Evolutionary conservation across 164 flowering plant species (phyloP).

Genomic region (Sextonia rubra): DNA sequence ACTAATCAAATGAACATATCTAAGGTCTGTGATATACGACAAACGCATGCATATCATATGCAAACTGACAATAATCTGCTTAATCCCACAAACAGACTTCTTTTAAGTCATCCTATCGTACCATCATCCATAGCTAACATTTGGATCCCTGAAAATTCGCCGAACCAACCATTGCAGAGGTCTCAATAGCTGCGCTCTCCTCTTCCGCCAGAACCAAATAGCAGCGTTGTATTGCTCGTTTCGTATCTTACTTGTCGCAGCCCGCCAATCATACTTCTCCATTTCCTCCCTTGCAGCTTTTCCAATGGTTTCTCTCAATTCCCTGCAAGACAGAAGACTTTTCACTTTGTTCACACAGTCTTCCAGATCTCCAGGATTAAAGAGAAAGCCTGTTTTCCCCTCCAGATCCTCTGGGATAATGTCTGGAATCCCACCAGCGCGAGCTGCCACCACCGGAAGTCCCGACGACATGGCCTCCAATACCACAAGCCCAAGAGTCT

Average conservation of each 20-base stretch:
- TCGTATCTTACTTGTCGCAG: slow-evolving; percentile 76
- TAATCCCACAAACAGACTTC: not conserved
- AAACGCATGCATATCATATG: not conserved
- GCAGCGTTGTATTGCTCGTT: slow-evolving; percentile 94
- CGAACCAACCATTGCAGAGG: slow-evolving; percentile 70
- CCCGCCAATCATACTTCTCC: slow-evolving; percentile 94
- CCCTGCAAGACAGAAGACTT: slow-evolving; percentile 45
- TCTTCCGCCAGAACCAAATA: slow-evolving; percentile 95
- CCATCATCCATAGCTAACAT: slow-evolving; percentile 37
- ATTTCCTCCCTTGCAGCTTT: slow-evolving; percentile 79
- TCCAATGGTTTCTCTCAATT: slow-evolving; percentile 69
- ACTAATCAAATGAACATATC: not conserved
- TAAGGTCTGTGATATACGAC: not conserved
- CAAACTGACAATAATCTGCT: not conserved
- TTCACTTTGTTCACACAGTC: slow-evolving; percentile 78
- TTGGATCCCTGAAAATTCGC: slow-evolving; percentile 47
- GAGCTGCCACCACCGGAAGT: slow-evolving; percentile 86
- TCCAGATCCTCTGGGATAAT: slow-evolving; percentile 79
- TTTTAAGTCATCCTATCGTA: not conserved
- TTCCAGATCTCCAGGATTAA: slow-evolving; percentile 70
- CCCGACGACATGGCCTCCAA: slow-evolving; percentile 98
- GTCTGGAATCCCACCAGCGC: slow-evolving; percentile 94
- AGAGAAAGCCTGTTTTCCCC: slow-evolving; percentile 75
- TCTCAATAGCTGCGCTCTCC: slow-evolving; percentile 57
- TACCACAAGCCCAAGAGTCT: slow-evolving; percentile 96